A percentile compares a stretch with the other conserved stretches of the same genome.
phyloP scores from a whole-genome alignment of 345 rosid species.

The Hirschfeldia incana region DNA sequence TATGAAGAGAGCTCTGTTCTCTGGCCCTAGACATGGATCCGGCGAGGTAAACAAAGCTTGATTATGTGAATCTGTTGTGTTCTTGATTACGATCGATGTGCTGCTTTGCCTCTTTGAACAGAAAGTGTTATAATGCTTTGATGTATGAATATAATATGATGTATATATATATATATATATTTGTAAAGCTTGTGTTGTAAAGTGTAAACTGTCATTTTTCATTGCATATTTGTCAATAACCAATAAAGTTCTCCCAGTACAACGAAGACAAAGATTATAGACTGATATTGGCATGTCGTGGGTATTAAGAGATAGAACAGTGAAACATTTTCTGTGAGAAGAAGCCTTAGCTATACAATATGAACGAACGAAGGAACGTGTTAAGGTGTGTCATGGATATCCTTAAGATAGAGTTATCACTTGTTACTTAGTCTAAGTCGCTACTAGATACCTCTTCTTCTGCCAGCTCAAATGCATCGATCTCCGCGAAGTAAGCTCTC shows the following conservation, averaged over 20 bases:
- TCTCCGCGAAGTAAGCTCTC: conserved; percentile 70
- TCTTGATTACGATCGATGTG: conserved; percentile 4
- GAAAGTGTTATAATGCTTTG: conserved; percentile 19
- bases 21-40: conserved; percentile 15
- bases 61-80: background rate
- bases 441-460: conserved; percentile 65
- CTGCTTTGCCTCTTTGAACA: conserved; percentile 28
- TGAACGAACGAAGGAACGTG: conserved; percentile 14
- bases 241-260: background rate
- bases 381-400: conserved; percentile 28
- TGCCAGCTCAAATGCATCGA: conserved; percentile 70
- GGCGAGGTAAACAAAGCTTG: conserved; percentile 16
- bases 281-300: conserved; percentile 25
- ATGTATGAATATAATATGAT: conserved; percentile 21
- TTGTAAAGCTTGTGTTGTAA: background rate
- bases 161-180: conserved; percentile 11
- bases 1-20: conserved; percentile 25
- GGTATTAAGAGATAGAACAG: conserved; percentile 13
- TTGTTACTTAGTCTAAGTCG: conserved; percentile 46
- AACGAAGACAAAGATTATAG: conserved; percentile 19
- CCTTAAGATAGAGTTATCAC: conserved; percentile 11
- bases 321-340: conserved; percentile 18
- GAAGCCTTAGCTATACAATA: conserved; percentile 33
- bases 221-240: background rate
- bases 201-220: conserved; percentile 4